Evolutionary conservation across 2,329 filamentous ascomycete genomes (phyloP).

Genomic region (Didymella pomorum): DNA sequence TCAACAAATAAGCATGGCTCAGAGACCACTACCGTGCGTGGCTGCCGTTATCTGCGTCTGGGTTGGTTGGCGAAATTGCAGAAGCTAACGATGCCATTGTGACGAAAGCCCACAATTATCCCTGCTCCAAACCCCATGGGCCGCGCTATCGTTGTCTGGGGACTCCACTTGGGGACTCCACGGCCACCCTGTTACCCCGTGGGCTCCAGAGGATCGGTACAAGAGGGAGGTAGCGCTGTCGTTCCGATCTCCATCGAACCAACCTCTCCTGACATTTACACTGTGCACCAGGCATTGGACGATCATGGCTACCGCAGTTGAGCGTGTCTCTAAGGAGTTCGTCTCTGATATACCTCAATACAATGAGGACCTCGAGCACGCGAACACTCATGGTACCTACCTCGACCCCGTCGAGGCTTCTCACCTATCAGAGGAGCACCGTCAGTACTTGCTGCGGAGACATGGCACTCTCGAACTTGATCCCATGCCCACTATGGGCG

Average conservation of each 20-base stretch:
- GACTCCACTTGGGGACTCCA: conserved; percentile 28
- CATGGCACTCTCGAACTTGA: conserved; percentile 65
- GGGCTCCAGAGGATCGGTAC: conserved; percentile 16
- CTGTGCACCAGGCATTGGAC: not conserved
- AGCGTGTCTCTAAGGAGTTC: conserved; percentile 8
- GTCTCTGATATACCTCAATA: conserved; percentile 16
- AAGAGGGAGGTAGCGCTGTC: conserved; percentile 20
- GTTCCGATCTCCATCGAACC: conserved; percentile 5
- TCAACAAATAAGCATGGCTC: conserved; percentile 17
- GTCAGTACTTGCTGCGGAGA: conserved; percentile 59
- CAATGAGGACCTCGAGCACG: conserved; percentile 36
- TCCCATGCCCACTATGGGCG: conserved; percentile 59
- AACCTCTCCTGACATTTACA: conserved; percentile 10
- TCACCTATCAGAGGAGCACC: conserved; percentile 54
- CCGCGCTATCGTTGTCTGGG: conserved; percentile 24
- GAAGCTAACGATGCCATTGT: conserved; percentile 21
- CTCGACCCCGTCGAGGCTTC: conserved; percentile 38
- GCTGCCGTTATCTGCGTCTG: conserved; percentile 22
- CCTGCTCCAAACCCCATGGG: conserved; percentile 23
- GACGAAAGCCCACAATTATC: conserved; percentile 20
- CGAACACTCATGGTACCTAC: conserved; percentile 40
- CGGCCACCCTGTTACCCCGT: conserved; percentile 11
- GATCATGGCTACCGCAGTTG: conserved; percentile 15
- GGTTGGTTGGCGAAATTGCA: conserved; percentile 11
- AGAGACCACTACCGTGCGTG: conserved; percentile 8